Percentiles rank a stretch among this genome's conserved stretches.
These are phyloP conservation scores for Moesziomyces globuligerus DNA, from an alignment of 1,284 basidiomycete species.

Conservation along the genomic window DNA sequence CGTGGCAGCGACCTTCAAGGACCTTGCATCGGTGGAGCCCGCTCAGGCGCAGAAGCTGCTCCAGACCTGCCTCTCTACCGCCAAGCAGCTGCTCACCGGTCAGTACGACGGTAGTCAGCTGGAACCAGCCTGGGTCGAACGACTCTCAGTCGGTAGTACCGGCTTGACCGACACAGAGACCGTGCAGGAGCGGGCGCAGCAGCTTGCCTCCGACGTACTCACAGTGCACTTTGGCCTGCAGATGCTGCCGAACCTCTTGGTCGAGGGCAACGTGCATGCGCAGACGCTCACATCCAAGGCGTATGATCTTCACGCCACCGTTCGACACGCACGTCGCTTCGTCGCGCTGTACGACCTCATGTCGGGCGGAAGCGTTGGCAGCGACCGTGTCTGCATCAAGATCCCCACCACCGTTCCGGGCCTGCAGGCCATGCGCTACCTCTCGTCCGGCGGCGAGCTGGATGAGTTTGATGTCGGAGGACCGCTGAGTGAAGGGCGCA, in stretches of 20 bases:
- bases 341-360: conserved; percentile 29
- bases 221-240: conserved; percentile 26
- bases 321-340: conserved; percentile 23
- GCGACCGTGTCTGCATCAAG: conserved; percentile 23
- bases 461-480: conserved; percentile 21
- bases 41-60: conserved; percentile 15
- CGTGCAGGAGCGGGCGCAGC: conserved; percentile 4
- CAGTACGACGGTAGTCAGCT: conserved; percentile 11
- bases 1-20: conserved; percentile 8
- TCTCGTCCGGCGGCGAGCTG: conserved; percentile 20
- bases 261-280: conserved; percentile 21
- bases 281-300: conserved; percentile 24
- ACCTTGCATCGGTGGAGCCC: not conserved
- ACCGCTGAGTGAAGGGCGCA: conserved; percentile 13
- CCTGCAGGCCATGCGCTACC: conserved; percentile 32
- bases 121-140: not conserved
- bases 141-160: conserved; percentile 5
- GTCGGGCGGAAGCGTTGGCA: conserved; percentile 2
- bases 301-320: conserved; percentile 16
- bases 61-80: not conserved
- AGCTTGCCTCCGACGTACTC: conserved; percentile 29
- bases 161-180: conserved; percentile 12
- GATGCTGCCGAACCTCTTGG: conserved; percentile 23
- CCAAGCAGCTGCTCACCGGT: conserved; percentile 16
- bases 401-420: conserved; percentile 27